phyloP scores from a whole-genome alignment of 768 basidiomycete genomes.

The Rhizopogon rudus region DNA sequence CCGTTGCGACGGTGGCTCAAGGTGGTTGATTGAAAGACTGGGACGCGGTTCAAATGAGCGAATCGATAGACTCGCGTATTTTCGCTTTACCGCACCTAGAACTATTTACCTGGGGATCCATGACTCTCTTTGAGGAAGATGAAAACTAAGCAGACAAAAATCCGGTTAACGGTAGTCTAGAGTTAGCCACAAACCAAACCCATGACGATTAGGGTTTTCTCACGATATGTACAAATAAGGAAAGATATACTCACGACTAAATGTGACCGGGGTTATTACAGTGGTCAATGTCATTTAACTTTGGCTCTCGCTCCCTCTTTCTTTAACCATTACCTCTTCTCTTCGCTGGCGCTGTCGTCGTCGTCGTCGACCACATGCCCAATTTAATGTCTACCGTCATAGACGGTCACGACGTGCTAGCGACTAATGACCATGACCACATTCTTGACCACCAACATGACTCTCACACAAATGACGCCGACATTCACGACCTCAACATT shows the following conservation, averaged over 20 bases:
- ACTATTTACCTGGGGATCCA: constrained; percentile 17
- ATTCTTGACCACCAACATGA: constrained; percentile 18
- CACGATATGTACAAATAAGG: not conserved
- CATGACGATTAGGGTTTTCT: not conserved
- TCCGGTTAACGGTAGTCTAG: too few relatives aligned
- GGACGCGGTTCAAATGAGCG: constrained; percentile 17
- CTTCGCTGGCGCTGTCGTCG: constrained; percentile 13
- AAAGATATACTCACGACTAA: constrained; percentile 16
- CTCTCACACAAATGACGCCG: constrained; percentile 19
- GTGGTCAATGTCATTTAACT: constrained; percentile 12
- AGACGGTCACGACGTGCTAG: constrained; percentile 16
- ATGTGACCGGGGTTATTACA: constrained; percentile 24
- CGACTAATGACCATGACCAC: constrained; percentile 3
- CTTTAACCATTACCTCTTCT: constrained; percentile 8
- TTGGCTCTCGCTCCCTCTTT: constrained; percentile 10
- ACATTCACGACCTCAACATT: constrained; percentile 29
- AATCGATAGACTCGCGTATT: not conserved
- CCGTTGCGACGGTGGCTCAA: constrained; percentile 12
- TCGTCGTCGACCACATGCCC: constrained; percentile 8
- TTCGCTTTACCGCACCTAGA: constrained; percentile 18
- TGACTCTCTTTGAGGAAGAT: constrained; percentile 14
- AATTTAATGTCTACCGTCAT: constrained; percentile 5
- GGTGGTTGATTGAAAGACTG: constrained; percentile 16
- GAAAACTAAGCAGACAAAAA: too few relatives aligned
- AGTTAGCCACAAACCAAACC: not conserved